Base-by-base conservation (phyloP, 169 alveolate genomes). In the Cryptosporidium bovis region DNA sequence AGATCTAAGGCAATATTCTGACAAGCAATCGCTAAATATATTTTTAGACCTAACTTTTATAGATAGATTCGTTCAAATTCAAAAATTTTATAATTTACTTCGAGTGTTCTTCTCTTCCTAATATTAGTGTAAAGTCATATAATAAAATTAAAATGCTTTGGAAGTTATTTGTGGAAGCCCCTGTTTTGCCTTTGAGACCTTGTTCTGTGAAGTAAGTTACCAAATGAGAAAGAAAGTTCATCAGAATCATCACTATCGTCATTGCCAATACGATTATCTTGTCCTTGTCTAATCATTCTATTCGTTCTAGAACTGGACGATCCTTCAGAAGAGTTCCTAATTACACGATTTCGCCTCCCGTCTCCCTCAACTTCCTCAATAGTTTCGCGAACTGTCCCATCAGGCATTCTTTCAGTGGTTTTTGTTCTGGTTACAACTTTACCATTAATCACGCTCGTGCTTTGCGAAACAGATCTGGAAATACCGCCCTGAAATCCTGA, bases 201-300 rank as follows among this genome's bases (percentile, higher is more conserved):
- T n/a, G 87, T 77, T n/a, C 87, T 56, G 46, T 77, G 71, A 77
- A 77, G 87, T 29, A 33, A 62, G 16, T 60, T 77, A 34, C 66
- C 66, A 16, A 40, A 58, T 12, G 69, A 62, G 66, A 60, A 31
- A 15, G 77, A 60, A 1, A n/a, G 50, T 7, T 77, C 62, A 27
- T 40, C 56, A 2, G 66, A 36, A 18, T 77, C 66, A 31, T 56
- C 56, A 2, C 58, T 31, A 40, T 40, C 48, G 0, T 40, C 48
- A 40, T 40, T 40, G 0, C 48, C 10, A 20, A 55, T 20, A 8
- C 64, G 64, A 20, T 62, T 15, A 27, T 29, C 33, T 34, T n/a
- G 31, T 58, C 87, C 87, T 36, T 77, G 87, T 53, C 83, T 69
- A 24, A 77, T 68, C 87, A 77, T 77, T 77, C 87, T 77, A 44